Evolutionary conservation across 257 asterid species (phyloP).

Genomic region (Ilex asprella): DNA sequence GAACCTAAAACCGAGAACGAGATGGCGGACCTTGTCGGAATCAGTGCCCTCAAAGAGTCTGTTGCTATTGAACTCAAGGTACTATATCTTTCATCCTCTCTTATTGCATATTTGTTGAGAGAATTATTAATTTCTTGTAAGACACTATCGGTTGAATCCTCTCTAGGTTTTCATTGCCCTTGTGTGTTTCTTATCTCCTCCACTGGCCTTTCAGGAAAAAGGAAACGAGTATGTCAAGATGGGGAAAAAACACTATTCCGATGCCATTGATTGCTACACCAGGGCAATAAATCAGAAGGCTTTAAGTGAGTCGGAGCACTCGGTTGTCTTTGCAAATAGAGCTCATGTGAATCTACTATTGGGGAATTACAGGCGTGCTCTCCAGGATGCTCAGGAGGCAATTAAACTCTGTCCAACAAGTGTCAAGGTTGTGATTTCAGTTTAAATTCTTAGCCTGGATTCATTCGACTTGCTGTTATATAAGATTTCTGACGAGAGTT

Average conservation of each 20-base stretch:
- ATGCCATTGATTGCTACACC: constrained; percentile 87
- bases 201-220: constrained; percentile 44
- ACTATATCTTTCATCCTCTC: background rate
- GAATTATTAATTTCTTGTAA: too few species aligned
- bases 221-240: constrained; percentile 77
- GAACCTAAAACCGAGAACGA: constrained; percentile 54
- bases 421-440: constrained; percentile 49
- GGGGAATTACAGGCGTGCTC: constrained; percentile 75
- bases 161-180: background rate
- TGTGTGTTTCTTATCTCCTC: constrained; percentile 3
- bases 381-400: constrained; percentile 87
- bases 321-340: constrained; percentile 69
- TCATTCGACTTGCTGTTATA: background rate
- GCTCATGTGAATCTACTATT: constrained; percentile 86
- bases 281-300: constrained; percentile 89
- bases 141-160: too few species aligned
- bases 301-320: constrained; percentile 55
- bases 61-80: constrained; percentile 88
- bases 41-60: constrained; percentile 69
- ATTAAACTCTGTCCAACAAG: constrained; percentile 51
- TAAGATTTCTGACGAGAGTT: background rate
- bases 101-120: too few species aligned
- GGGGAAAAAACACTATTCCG: constrained; percentile 77
- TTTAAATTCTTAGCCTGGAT: constrained; percentile 5
- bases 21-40: constrained; percentile 59